phyloP scores from a whole-genome alignment of 2,329 filamentous ascomycete species.

The Lachnum nothofagi region DNA sequence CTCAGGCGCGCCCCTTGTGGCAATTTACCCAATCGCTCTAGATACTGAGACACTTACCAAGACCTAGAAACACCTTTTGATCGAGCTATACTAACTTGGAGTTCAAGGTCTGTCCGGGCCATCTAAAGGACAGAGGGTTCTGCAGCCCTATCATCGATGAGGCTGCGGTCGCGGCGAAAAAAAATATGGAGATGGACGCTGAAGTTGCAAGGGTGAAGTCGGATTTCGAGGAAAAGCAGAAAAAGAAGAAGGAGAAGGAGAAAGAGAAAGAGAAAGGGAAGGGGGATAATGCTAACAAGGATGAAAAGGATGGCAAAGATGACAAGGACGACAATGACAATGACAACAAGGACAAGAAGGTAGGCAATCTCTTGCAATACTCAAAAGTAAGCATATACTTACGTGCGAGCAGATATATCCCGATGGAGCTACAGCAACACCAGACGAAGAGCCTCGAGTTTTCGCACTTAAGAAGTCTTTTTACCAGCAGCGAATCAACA shows the following conservation, averaged over 20 bases:
- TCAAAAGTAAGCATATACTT: constrained; percentile 4
- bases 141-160: constrained; percentile 70
- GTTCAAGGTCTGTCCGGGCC: constrained; percentile 74
- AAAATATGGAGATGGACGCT: constrained; percentile 59
- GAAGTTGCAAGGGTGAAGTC: constrained; percentile 60
- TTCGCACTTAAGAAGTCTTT: constrained; percentile 85
- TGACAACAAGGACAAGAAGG: too few relatives aligned
- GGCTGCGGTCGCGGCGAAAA: constrained; percentile 54
- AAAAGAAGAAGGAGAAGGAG: constrained; percentile 63
- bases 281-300: constrained; percentile 43
- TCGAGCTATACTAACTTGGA: too few relatives aligned
- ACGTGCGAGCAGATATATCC: constrained; percentile 24
- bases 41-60: too few relatives aligned
- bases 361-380: constrained; percentile 26
- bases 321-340: constrained; percentile 36
- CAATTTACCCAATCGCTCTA: too few relatives aligned
- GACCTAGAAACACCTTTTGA: too few relatives aligned
- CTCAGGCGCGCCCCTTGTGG: too few relatives aligned
- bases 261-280: constrained; percentile 52
- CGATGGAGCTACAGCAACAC: constrained; percentile 13
- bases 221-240: constrained; percentile 75
- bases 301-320: constrained; percentile 40
- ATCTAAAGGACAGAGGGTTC: constrained; percentile 79
- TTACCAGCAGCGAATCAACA: constrained; percentile 77
- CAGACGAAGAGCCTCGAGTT: constrained; percentile 67